Evolutionary conservation across 2,329 filamentous ascomycete genomes (phyloP), one percentile per base, ranked within the genome.

Genomic region (Penicillium griseofulvum): DNA sequence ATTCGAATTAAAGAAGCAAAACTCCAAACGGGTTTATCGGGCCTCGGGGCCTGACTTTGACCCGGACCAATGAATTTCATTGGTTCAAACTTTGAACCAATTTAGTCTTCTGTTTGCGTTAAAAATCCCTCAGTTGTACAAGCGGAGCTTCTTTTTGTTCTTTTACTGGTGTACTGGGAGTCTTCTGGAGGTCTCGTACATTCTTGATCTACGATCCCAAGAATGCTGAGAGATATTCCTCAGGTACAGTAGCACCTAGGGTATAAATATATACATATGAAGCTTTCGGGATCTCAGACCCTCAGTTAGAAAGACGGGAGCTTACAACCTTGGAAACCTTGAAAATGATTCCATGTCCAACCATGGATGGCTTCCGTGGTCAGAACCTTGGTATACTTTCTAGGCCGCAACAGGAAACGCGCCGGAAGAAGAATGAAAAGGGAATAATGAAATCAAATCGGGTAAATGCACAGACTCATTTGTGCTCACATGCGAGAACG

Each of bases 401-500:
- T 44, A 14, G 28, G 22, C 45, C 33, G 45, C 45, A 48, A 33
- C 29, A 22, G 38, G 48, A 42, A 44, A 44, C 22, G 48, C 12
- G 38, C 48, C 48, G 38, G 48, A 50, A 43, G 39, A 42, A 45
- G 49, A 44, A 44, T 36, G 5, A 26, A 43, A 44, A 43, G 43
- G 44, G 38, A 54, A 52, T 34, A 2, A 22, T 28, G 26, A 1
- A 41, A 44, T 55, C 56, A 28, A 64, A 65, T 64, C 50, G 58
- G 61, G 63, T 56, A 64, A 65, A 63, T 65, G 63, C 60, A 64
- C 57, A 42, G 26, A 33, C 52, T 28, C 17, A 49, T 42, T 49
- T 36, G 26, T 36, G 26, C n/a, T 34, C 48, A 50, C 37, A 51
- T 51, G 48, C 38, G 29, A 50, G 34, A 41, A 33, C 17, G 24